Base-by-base conservation (phyloP, 495 filamentous ascomycete genomes). In the Annulohypoxylon stygium region DNA sequence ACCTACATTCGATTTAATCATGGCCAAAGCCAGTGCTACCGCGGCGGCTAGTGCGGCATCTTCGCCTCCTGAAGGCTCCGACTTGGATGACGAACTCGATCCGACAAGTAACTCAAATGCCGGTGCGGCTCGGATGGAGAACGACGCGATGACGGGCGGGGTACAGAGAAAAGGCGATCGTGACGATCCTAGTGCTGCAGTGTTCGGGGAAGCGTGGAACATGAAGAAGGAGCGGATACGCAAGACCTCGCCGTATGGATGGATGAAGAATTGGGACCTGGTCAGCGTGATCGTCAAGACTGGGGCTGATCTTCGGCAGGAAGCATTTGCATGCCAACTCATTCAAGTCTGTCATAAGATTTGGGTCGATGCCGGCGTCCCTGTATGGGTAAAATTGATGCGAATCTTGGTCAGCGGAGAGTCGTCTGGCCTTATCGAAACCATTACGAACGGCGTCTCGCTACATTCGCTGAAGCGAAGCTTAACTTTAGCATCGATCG, bases 371-470 rank as follows among this genome's bases (percentile, higher is more conserved):
- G 88, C 91, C n/a, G 78, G 79, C 18, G 87, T 92, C 26, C 87
- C 88, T n/a, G 91, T 93, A 23, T 93, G 92, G 91, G 88, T 93
- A 36, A 93, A 93, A 79, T 84, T 88, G 23, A 93, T 93, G 91
- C 87, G 91, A 47, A 93, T 93, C 45, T 81, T 93, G 67, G 92
- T 93, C 47, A 93, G 92, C 26, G 91, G 91, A 41, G 91, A 93
- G 82, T 90, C 89, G 16, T 92, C 90, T 14, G 91, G 91, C 7
- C 84, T 93, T 41, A 91, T 93, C 78, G 91, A 93, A 80, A 93
- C 91, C 6, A 93, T 93, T 74, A 92, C 91, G 36, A 93, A 93
- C 74, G 91, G 92, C 55, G 92, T 93, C 26, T 92, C 89, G 41
- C 80, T 93, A 41, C 91, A 93, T 76, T 92, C 90, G 11, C 84